Evolutionary conservation across 169 alveolate genomes (phyloP).

Genomic region (Ichthyophthirius multifiliis): DNA sequence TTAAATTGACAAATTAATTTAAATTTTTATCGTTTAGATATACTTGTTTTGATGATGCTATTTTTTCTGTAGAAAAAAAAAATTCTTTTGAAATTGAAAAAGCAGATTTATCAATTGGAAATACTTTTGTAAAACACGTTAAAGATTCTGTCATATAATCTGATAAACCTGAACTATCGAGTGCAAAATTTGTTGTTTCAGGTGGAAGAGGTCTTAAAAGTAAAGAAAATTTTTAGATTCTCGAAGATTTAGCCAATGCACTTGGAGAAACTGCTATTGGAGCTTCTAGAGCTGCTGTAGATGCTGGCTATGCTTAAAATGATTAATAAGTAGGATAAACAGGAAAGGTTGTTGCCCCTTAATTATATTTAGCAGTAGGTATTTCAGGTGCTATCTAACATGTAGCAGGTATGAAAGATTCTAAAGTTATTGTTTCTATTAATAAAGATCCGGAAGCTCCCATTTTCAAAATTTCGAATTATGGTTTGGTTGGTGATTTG

Average conservation of each 20-base stretch:
- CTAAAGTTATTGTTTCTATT: constrained; percentile 89
- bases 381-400: constrained; percentile 91
- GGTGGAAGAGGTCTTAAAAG: constrained; percentile 86
- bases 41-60: constrained; percentile 69
- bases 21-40: constrained; percentile 67
- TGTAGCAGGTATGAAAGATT: constrained; percentile 86
- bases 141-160: constrained; percentile 48
- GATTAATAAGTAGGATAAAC: constrained; percentile 87
- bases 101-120: constrained; percentile 24
- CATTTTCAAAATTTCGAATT: constrained; percentile 75
- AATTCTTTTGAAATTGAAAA: constrained; percentile 36
- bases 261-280: constrained; percentile 61
- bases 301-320: constrained; percentile 66
- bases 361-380: constrained; percentile 88
- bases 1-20: constrained; percentile 41
- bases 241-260: constrained; percentile 68
- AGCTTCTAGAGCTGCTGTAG: constrained; percentile 56
- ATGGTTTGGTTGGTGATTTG: constrained; percentile 86
- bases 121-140: constrained; percentile 22
- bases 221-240: constrained; percentile 63
- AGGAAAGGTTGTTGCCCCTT: constrained; percentile 91
- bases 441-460: constrained; percentile 85
- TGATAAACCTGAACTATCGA: constrained; percentile 71
- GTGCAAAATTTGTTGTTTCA: constrained; percentile 73
- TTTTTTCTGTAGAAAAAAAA: constrained; percentile 25